A percentile compares a stretch with the other conserved stretches of the same genome.
Evolutionary conservation across 805 yeast species (phyloP).

Genomic region (Candida jianshihensis): DNA sequence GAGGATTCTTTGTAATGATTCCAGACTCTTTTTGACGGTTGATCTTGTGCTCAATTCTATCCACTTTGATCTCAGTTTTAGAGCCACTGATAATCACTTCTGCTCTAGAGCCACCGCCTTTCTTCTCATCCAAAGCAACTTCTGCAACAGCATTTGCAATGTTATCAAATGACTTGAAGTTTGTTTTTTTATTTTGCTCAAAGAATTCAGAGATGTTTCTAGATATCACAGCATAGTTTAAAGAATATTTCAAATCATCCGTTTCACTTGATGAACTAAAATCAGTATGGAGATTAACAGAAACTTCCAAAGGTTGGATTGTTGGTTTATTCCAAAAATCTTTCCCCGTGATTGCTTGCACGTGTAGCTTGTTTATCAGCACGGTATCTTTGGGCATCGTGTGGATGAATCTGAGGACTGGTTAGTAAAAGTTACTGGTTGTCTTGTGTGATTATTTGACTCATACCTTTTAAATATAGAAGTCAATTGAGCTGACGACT

Average conservation of each 20-base stretch:
- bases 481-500: too few species aligned
- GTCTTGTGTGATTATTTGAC: not conserved
- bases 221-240: conserved; percentile 83
- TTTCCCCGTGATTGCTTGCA: conserved; percentile 59
- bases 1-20: conserved; percentile 6
- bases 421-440: not conserved
- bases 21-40: conserved; percentile 24
- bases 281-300: conserved; percentile 56
- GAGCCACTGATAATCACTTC: conserved; percentile 35
- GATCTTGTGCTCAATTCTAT: conserved; percentile 35
- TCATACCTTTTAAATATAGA: too few species aligned
- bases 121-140: conserved; percentile 36
- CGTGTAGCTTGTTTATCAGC: conserved; percentile 38
- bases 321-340: conserved; percentile 69
- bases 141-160: conserved; percentile 41
- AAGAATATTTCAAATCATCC: conserved; percentile 75
- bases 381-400: conserved; percentile 14
- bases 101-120: conserved; percentile 41
- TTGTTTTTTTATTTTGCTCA: conserved; percentile 30
- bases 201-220: conserved; percentile 53
- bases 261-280: conserved; percentile 67
- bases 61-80: conserved; percentile 55
- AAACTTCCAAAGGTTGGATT: conserved; percentile 58
- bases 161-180: conserved; percentile 28
- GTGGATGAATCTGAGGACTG: not conserved